Base-by-base conservation (phyloP, 805 yeast species). In the Candida odintsovae region DNA sequence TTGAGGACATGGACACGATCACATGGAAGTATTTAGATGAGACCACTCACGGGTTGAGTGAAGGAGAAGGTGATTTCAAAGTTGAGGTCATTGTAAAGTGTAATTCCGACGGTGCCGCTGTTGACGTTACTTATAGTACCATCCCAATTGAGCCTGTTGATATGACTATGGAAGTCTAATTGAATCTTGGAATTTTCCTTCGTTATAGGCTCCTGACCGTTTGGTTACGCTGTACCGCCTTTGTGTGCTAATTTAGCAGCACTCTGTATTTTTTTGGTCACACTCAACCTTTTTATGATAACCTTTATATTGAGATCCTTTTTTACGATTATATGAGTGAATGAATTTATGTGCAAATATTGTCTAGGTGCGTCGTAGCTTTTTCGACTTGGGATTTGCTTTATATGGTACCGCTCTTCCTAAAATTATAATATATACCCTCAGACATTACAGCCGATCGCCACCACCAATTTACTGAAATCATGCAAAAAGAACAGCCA, bases 1-100 rank as follows among this genome's bases (percentile, higher is more conserved):
- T 66, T 29, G 71, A 69, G 49, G 69, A 73, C 41, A 65, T 70
- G 33, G 75, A 75, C 41, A 68, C 69, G 43, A 70, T 83, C 44
- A 71, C 76, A 28, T 83, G 90, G 89, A 80, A 71, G 55, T 85
- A 73, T 57, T 70, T 67, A 49, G 90, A 84, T 61, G 69, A 66
- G 4, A 64, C 81, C 8, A 73, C 76, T 57, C 84, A 81, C 54
- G 69, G 69, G 18, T 38, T 56, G 35, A 46, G 43, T 29, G 53
- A 41, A 13, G 55, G 46, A 47, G 74, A 71, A 31, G 75, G 81
- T 54, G 83, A 80, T 58, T 85, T 86, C 79, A 80, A 73, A 52
- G 76, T 83, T 47, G 76, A 76, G 54, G 75, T 85, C 57, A 78
- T 74, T 45, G 83, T 84, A 44, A 77, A 73, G 53, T 81, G 88